Evolutionary conservation across 306 rosid genomes (phyloP).

Genomic region (Amphicarpaea edgeworthii): DNA sequence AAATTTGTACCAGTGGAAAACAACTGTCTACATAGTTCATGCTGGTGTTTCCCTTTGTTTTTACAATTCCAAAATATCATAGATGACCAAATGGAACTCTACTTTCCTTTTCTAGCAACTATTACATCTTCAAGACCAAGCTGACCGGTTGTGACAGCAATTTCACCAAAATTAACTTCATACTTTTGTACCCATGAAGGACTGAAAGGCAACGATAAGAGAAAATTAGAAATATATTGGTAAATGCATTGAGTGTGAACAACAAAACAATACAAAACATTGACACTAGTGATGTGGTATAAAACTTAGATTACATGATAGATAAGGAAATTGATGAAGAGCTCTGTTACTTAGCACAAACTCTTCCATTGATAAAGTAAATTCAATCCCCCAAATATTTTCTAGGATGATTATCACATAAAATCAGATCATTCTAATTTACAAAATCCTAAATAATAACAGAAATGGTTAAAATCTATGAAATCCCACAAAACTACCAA

Average conservation of each 20-base stretch:
- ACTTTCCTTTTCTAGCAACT: slow-evolving; percentile 46
- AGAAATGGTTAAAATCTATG: slow-evolving; percentile 7
- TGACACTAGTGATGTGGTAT: slow-evolving; percentile 15
- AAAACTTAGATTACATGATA: slow-evolving; percentile 1
- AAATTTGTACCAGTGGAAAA: slow-evolving; percentile 56
- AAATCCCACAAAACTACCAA: slow-evolving; percentile 23
- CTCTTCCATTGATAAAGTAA: too few species aligned
- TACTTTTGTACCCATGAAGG: slow-evolving; percentile 70
- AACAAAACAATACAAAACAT: slow-evolving; percentile 7
- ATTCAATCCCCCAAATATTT: too few species aligned
- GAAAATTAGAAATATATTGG: slow-evolving; percentile 20
- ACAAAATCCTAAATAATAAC: background rate
- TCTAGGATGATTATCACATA: too few species aligned
- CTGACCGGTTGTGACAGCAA: slow-evolving; percentile 52
- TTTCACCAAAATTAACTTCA: slow-evolving; percentile 54
- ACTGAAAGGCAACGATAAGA: slow-evolving; percentile 58
- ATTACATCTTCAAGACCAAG: slow-evolving; percentile 45
- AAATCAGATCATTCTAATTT: slow-evolving; percentile 35
- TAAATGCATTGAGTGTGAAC: slow-evolving; percentile 17
- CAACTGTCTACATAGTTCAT: slow-evolving; percentile 50
- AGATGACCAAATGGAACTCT: slow-evolving; percentile 52
- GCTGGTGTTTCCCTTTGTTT: slow-evolving; percentile 45
- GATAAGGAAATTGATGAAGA: slow-evolving; percentile 2
- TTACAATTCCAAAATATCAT: slow-evolving; percentile 59
- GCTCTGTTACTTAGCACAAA: too few species aligned